Evolutionary conservation across 2,329 filamentous ascomycete genomes (phyloP).

Genomic region (Remersonia thermophila): DNA sequence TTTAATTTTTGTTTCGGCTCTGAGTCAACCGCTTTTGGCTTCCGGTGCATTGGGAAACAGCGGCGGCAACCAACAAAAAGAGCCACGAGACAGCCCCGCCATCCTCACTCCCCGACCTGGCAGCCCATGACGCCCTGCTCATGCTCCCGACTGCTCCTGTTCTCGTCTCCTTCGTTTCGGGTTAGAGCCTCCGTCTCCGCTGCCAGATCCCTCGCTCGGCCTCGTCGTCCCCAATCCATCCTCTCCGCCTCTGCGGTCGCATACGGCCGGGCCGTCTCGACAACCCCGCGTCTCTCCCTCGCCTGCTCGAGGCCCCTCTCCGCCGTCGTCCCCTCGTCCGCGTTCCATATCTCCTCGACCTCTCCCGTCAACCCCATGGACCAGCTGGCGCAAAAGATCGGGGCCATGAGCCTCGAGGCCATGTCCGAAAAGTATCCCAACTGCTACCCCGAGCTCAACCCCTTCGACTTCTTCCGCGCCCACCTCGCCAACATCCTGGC

Average conservation of each 20-base stretch:
- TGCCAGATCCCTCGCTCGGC: conserved; percentile 1
- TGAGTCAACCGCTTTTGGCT: too few relatives aligned
- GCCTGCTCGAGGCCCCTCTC: neutral
- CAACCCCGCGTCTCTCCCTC: neutral
- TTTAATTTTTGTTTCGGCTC: too few relatives aligned
- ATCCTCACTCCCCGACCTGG: neutral
- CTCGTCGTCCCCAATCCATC: conserved; percentile 9
- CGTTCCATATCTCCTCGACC: conserved; percentile 5
- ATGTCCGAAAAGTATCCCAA: conserved; percentile 35
- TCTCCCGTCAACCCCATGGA: conserved; percentile 15
- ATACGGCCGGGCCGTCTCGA: conserved; percentile 10
- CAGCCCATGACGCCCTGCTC: conserved; percentile 10
- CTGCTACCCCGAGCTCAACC: conserved; percentile 58
- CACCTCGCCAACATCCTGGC: conserved; percentile 60
- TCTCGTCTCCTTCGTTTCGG: conserved; percentile 6
- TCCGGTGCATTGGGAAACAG: too few relatives aligned
- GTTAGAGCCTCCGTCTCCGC: conserved; percentile 5
- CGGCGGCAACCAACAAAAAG: neutral
- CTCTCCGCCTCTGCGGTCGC: neutral
- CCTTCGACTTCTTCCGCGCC: conserved; percentile 66
- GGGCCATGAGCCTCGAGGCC: conserved; percentile 24
- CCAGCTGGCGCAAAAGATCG: conserved; percentile 23
- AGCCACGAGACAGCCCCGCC: conserved; percentile 1
- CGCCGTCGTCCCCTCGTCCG: conserved; percentile 8
- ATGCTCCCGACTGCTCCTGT: neutral